phyloP scores from a whole-genome alignment of 2,329 filamentous ascomycete species.

The Botrytis fabae region DNA sequence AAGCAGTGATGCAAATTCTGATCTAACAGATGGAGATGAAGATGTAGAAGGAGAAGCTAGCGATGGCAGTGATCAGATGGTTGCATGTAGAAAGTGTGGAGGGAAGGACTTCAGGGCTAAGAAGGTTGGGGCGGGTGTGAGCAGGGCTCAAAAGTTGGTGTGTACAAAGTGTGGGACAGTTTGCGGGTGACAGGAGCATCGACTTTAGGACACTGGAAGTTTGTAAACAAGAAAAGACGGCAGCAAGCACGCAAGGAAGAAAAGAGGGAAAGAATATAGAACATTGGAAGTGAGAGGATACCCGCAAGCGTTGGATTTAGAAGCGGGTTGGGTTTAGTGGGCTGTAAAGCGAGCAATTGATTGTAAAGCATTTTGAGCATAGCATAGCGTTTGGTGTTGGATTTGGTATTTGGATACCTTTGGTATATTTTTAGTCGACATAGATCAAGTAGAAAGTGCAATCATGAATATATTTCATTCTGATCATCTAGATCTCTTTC shows the following conservation, averaged over 20 bases:
- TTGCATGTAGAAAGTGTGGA: slow-evolving; percentile 59
- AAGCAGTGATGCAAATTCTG: slow-evolving; percentile 51
- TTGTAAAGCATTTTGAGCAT: slow-evolving; percentile 1
- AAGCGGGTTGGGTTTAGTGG: not conserved
- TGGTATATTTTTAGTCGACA: not conserved
- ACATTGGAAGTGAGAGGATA: not conserved
- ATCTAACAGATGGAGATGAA: slow-evolving; percentile 36
- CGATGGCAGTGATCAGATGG: slow-evolving; percentile 46
- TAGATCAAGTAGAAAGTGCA: not conserved
- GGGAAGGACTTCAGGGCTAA: slow-evolving; percentile 63
- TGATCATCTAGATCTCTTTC: not conserved
- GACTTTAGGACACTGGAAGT: not conserved
- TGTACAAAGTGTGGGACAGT: slow-evolving; percentile 56
- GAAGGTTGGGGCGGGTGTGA: slow-evolving; percentile 51
- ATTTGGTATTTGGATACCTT: slow-evolving; percentile 5
- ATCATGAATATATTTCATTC: not conserved
- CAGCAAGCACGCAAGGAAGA: not conserved
- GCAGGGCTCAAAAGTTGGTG: slow-evolving; percentile 56
- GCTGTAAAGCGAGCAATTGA: not conserved
- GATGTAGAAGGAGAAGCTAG: slow-evolving; percentile 47
- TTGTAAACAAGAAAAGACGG: not conserved
- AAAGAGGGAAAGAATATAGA: not conserved
- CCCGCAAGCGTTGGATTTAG: slow-evolving; percentile 1
- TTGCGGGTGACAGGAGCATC: slow-evolving; percentile 27
- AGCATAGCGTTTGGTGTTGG: slow-evolving; percentile 8